Percentiles rank a stretch among this genome's conserved stretches.
phyloP scores from a whole-genome alignment of 2,329 filamentous ascomycete species.

The Sporothrix globosa region DNA sequence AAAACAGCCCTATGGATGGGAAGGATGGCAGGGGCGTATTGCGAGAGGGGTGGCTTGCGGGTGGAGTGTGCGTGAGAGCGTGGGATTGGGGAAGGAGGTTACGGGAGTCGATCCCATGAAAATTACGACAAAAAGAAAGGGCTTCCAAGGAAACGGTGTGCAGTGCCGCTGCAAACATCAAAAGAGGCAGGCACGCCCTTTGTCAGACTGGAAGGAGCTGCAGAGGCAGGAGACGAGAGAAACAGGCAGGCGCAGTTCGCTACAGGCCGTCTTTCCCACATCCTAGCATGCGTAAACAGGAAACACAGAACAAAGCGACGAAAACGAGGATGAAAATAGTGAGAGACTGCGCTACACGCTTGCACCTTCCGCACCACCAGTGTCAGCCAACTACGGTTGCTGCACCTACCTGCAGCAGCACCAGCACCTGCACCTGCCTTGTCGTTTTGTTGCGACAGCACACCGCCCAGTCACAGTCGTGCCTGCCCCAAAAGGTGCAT shows the following conservation, averaged over 20 bases:
- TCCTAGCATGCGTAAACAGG: background rate
- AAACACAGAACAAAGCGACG: background rate
- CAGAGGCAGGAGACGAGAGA: background rate
- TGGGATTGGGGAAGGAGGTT: conserved; percentile 14
- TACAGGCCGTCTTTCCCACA: background rate
- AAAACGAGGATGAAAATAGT: background rate
- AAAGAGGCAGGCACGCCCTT: conserved; percentile 9
- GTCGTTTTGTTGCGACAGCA: background rate
- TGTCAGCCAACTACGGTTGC: background rate
- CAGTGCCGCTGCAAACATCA: background rate
- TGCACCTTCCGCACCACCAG: background rate
- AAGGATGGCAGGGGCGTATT: conserved; percentile 12
- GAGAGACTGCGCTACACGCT: background rate
- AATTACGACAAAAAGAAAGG: background rate
- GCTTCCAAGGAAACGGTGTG: background rate
- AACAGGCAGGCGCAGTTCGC: conserved; percentile 2
- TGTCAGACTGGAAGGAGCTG: background rate
- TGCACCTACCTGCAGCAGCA: background rate
- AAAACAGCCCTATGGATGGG: conserved; percentile 24
- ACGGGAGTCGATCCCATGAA: background rate
- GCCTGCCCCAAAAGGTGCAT: conserved; percentile 5
- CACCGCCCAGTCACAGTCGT: conserved; percentile 21
- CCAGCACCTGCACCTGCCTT: conserved; percentile 1
- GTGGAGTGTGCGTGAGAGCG: conserved; percentile 16
- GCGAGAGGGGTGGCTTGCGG: conserved; percentile 13